A percentile compares a stretch with the other conserved stretches of the same genome.
phyloP scores from a whole-genome alignment of 2,329 filamentous ascomycete genomes.

The Seiridium cupressi region DNA sequence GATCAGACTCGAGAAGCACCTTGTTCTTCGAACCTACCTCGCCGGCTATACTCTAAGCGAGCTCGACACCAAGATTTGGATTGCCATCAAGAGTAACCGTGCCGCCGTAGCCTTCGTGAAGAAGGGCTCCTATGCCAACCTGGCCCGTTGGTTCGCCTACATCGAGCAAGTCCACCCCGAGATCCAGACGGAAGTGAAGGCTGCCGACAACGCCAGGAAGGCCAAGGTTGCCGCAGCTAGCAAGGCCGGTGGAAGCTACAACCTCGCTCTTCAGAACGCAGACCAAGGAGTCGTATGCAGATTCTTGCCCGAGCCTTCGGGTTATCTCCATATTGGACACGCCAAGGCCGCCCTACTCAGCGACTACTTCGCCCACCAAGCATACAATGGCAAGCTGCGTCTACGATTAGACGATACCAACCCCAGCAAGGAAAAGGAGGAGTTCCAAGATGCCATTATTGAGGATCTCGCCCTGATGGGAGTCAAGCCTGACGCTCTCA shows the following conservation, averaged over 20 bases:
- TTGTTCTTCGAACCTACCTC: slow-evolving; percentile 83
- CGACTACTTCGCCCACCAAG: slow-evolving; percentile 94
- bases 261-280: slow-evolving; percentile 80
- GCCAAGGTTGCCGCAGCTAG: slow-evolving; percentile 67
- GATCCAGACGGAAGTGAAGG: slow-evolving; percentile 68
- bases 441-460: slow-evolving; percentile 91
- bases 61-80: slow-evolving; percentile 80
- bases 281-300: slow-evolving; percentile 88
- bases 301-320: slow-evolving; percentile 92
- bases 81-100: slow-evolving; percentile 77
- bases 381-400: slow-evolving; percentile 86
- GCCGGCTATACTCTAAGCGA: slow-evolving; percentile 76
- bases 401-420: slow-evolving; percentile 98
- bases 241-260: slow-evolving; percentile 83
- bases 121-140: slow-evolving; percentile 72
- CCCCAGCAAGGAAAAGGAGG: slow-evolving; percentile 93
- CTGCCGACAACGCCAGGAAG: slow-evolving; percentile 65
- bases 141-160: slow-evolving; percentile 84
- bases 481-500: slow-evolving; percentile 81
- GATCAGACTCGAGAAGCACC: slow-evolving; percentile 78
- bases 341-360: slow-evolving; percentile 91
- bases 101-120: slow-evolving; percentile 80
- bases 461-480: slow-evolving; percentile 91
- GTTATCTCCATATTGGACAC: slow-evolving; percentile 93
- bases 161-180: slow-evolving; percentile 80